phyloP scores from a whole-genome alignment of 768 basidiomycete genomes.

The Boletus sp. region DNA sequence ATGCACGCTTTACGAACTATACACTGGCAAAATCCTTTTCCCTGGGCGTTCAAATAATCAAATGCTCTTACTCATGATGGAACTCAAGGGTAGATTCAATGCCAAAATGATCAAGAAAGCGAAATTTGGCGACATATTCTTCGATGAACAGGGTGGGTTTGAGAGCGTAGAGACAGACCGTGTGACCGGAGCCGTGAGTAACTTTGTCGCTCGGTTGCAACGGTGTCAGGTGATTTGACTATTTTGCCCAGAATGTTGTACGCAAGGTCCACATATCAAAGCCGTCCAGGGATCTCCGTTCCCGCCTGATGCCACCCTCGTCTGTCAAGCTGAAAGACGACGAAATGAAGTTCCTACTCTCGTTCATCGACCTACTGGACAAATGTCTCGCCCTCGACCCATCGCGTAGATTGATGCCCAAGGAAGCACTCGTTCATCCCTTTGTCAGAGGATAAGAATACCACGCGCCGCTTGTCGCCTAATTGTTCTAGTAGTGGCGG shows the following conservation, averaged over 20 bases:
- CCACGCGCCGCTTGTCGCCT: slow-evolving; percentile 9
- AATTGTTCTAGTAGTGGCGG: slow-evolving; percentile 18
- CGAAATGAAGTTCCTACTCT: slow-evolving; percentile 72
- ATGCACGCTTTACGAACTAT: slow-evolving; percentile 94
- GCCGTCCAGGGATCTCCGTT: slow-evolving; percentile 75
- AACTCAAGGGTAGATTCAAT: slow-evolving; percentile 92
- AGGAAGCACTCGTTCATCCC: slow-evolving; percentile 84
- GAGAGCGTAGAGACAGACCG: slow-evolving; percentile 80
- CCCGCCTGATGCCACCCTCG: slow-evolving; percentile 77
- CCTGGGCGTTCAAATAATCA: slow-evolving; percentile 97
- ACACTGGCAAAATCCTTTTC: slow-evolving; percentile 96
- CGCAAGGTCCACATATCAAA: slow-evolving; percentile 83
- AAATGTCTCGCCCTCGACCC: slow-evolving; percentile 90
- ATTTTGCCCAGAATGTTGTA: slow-evolving; percentile 62
- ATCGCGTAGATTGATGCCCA: slow-evolving; percentile 79
- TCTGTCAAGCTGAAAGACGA: slow-evolving; percentile 84
- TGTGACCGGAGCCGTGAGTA: slow-evolving; percentile 77
- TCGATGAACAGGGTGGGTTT: slow-evolving; percentile 91
- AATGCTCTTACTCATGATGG: slow-evolving; percentile 98
- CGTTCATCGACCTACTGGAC: slow-evolving; percentile 89
- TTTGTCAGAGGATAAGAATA: slow-evolving; percentile 64
- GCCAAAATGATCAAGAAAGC: slow-evolving; percentile 93
- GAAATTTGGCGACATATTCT: slow-evolving; percentile 88
- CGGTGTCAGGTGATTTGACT: slow-evolving; percentile 20
- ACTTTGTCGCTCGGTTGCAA: slow-evolving; percentile 3